Evolutionary conservation across 2,329 filamentous ascomycete genomes (phyloP), one percentile per base, ranked within the genome.

Genomic region (Cytospora chrysosperma): DNA sequence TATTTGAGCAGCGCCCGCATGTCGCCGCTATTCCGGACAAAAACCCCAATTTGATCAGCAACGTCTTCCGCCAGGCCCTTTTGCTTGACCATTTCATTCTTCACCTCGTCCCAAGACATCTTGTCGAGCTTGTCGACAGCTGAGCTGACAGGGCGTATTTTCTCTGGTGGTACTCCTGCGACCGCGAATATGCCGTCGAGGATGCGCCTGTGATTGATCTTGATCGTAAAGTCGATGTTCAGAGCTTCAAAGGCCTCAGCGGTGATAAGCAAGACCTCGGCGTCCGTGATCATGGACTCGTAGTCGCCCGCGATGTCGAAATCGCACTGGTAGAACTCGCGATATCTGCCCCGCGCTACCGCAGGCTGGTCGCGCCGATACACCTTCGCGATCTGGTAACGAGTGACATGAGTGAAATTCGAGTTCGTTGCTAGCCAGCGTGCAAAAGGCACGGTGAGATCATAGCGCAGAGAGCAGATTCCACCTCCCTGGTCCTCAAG

Each of bases 81-180:
- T 68, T 96, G 90, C 69, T 94, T 91, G 0, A 90, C 89, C 93
- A 97, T 97, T 75, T 97, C 93, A 75, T 89, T 90, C 75, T 88
- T 87, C 56, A 97, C 94, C 68, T 96, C 92, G 27, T 84, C 85
- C 93, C 93, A 97, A 1, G 93, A 88, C 71, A 88, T 80, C 79
- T 98, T 97, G 77, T 97, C 94, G 59, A 97, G 82, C 81, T 97
- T 98, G 79, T 98, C 94, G 47, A 97, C 93, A 1, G 94, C 93
- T n/a, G 91, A 95, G 52, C 90, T 94, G 72, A 97, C 97, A 24
- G 91, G 86, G 59, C 93, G 86, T 68, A 96, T 90, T 81, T 96
- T 93, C 61, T 96, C 89, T 61, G 84, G 79, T 1, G 93, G 92
- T 13, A 98, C 93, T 67, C 93, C 93, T 70, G 91, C 93, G 24